Conservation (phyloP, 2,329 filamentous ascomycete species). For the Aspergillus sp. region DNA sequence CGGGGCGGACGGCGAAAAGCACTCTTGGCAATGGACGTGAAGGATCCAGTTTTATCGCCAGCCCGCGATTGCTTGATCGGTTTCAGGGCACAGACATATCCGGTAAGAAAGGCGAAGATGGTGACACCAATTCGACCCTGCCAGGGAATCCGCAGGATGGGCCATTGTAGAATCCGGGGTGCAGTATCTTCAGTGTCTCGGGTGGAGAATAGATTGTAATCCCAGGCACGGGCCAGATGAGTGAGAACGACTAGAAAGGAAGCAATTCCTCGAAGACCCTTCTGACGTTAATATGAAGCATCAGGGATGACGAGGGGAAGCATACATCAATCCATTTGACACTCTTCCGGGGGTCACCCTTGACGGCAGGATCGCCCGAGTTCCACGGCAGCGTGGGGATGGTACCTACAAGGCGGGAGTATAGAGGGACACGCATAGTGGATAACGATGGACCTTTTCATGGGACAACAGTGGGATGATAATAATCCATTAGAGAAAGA, state of each 20-base stretch:
- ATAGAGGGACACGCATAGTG: slow-evolving; percentile 4
- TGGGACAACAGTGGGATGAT: background rate
- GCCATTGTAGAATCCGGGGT: slow-evolving; percentile 46
- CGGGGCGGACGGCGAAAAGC: slow-evolving; percentile 51
- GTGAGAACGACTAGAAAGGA: slow-evolving; percentile 51
- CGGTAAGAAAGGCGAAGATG: slow-evolving; percentile 53
- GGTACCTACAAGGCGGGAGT: slow-evolving; percentile 14
- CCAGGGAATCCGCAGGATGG: slow-evolving; percentile 52
- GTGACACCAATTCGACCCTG: slow-evolving; percentile 53
- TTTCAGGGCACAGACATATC: slow-evolving; percentile 54
- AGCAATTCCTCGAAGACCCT: slow-evolving; percentile 51
- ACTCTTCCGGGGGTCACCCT: slow-evolving; percentile 30
- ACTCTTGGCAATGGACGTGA: slow-evolving; percentile 48
- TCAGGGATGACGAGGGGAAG: slow-evolving; percentile 10
- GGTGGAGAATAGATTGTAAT: slow-evolving; percentile 49
- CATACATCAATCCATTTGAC: slow-evolving; percentile 60
- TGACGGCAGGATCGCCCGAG: slow-evolving; percentile 16
- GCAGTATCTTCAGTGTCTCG: slow-evolving; percentile 38
- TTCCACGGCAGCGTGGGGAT: slow-evolving; percentile 14
- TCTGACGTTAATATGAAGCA: background rate
- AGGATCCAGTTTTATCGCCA: slow-evolving; percentile 40
- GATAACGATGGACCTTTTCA: too few relatives aligned
- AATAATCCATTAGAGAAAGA: background rate
- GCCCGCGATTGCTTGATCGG: slow-evolving; percentile 48
- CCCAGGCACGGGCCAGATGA: slow-evolving; percentile 49